Conservation (phyloP, 225 moss, liverwort and hornwort genomes). For the Neckera pumila region DNA sequence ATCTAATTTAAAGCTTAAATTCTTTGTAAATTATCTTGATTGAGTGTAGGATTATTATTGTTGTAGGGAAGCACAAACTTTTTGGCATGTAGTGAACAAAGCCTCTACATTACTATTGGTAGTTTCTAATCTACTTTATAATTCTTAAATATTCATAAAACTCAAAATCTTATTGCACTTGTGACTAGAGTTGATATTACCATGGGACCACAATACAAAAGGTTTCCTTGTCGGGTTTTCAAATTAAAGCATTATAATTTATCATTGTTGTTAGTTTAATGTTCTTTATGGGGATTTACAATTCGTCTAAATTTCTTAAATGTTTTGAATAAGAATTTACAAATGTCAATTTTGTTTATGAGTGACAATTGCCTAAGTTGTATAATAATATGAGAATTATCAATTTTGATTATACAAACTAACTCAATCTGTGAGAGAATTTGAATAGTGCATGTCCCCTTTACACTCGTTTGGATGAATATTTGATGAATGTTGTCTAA, state of each 20-base stretch:
- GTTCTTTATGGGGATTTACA: background rate
- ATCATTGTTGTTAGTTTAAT: fast-evolving
- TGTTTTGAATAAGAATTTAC: background rate
- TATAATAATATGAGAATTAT: background rate
- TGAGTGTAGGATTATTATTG: background rate
- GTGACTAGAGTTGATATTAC: background rate
- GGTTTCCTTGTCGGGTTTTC: fast-evolving
- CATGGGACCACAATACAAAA: fast-evolving
- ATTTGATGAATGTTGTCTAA: background rate
- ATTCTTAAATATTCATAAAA: background rate
- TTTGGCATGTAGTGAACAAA: background rate
- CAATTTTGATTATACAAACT: fast-evolving
- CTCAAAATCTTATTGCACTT: background rate
- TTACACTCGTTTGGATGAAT: background rate
- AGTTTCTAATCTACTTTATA: background rate
- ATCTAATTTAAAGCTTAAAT: background rate
- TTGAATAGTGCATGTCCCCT: background rate
- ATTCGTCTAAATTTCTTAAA: background rate
- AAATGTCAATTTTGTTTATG: fast-evolving
- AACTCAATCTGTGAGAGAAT: background rate
- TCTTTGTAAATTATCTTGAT: background rate
- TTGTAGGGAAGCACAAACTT: background rate
- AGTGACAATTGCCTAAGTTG: background rate
- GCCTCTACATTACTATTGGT: background rate
- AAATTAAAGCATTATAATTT: background rate